Evolutionary conservation across 1,284 basidiomycete genomes (phyloP).

Genomic region (Pholiota adiposa): DNA sequence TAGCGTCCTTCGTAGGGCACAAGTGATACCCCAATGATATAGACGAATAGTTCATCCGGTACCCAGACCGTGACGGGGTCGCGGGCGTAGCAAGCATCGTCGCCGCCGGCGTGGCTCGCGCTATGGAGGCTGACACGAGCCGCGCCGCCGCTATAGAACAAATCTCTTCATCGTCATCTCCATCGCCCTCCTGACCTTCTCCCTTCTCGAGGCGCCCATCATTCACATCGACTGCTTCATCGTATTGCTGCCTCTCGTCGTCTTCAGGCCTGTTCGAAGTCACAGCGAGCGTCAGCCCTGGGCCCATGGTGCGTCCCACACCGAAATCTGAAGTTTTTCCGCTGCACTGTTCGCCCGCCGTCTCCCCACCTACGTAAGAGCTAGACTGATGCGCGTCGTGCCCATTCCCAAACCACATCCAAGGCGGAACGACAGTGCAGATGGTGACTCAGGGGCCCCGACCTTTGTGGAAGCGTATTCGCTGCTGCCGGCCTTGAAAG

Average conservation of each 20-base stretch:
- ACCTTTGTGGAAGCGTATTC: neutral
- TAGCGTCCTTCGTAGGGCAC: slow-evolving; percentile 4
- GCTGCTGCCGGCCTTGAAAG: neutral
- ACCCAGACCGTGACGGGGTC: neutral
- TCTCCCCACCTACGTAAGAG: neutral
- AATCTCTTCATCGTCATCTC: slow-evolving; percentile 19
- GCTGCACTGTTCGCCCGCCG: slow-evolving; percentile 9
- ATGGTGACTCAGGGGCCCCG: neutral
- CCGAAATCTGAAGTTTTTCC: slow-evolving; percentile 25
- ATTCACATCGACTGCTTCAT: too few species aligned
- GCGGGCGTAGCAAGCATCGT: slow-evolving; percentile 12
- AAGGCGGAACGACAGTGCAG: neutral
- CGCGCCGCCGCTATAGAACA: slow-evolving; percentile 16
- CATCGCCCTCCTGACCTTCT: too few species aligned
- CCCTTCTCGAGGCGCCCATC: too few species aligned
- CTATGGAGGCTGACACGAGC: slow-evolving; percentile 23
- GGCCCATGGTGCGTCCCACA: slow-evolving; percentile 25
- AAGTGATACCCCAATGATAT: neutral
- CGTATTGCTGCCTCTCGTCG: too few species aligned
- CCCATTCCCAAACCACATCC: too few species aligned
- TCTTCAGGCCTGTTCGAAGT: slow-evolving; percentile 17
- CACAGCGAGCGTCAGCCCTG: slow-evolving; percentile 19
- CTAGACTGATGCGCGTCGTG: neutral
- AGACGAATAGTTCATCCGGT: slow-evolving; percentile 1
- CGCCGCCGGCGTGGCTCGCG: slow-evolving; percentile 18